A percentile compares a stretch with the other conserved stretches of the same genome.
Evolutionary conservation across 805 yeast genomes (phyloP).

Genomic region (Schizosaccharomyces cryophilus): DNA sequence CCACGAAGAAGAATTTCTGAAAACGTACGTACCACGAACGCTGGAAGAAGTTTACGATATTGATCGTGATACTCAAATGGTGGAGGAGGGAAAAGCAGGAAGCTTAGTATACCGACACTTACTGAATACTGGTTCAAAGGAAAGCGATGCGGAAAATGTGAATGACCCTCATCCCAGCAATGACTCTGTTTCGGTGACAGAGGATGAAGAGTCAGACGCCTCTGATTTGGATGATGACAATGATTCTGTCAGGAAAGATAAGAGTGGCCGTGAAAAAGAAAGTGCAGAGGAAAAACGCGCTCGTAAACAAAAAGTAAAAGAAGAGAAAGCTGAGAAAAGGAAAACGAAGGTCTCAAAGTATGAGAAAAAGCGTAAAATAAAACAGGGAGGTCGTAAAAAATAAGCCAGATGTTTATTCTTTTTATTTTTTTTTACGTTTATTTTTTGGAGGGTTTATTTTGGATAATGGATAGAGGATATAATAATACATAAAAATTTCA

Average conservation of each 20-base stretch:
- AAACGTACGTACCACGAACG: slow-evolving; percentile 56
- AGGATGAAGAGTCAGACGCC: slow-evolving; percentile 12
- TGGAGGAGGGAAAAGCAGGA: slow-evolving; percentile 49
- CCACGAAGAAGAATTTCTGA: slow-evolving; percentile 73
- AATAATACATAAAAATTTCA: too few relatives aligned
- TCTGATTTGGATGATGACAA: slow-evolving; percentile 7
- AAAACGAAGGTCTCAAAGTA: slow-evolving; percentile 6
- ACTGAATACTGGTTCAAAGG: slow-evolving; percentile 7
- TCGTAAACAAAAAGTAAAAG: slow-evolving; percentile 3
- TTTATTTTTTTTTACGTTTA: not conserved
- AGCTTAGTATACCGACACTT: slow-evolving; percentile 29
- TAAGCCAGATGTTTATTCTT: not conserved
- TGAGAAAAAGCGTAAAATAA: slow-evolving; percentile 8
- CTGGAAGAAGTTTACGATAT: slow-evolving; percentile 21
- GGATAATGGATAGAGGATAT: too few relatives aligned
- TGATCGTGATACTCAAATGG: slow-evolving; percentile 49
- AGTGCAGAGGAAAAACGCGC: slow-evolving; percentile 4
- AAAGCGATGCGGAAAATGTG: not conserved
- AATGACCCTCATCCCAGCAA: not conserved
- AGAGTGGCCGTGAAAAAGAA: not conserved
- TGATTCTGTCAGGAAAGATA: not conserved
- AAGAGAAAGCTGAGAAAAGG: slow-evolving; percentile 3
- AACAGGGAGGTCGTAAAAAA: not conserved
- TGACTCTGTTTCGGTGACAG: slow-evolving; percentile 13
- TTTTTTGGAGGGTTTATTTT: not conserved